A percentile compares a stretch with the other conserved stretches of the same genome.
Evolutionary conservation across 805 yeast genomes (phyloP).

Genomic region (Ogataea ganodermae): DNA sequence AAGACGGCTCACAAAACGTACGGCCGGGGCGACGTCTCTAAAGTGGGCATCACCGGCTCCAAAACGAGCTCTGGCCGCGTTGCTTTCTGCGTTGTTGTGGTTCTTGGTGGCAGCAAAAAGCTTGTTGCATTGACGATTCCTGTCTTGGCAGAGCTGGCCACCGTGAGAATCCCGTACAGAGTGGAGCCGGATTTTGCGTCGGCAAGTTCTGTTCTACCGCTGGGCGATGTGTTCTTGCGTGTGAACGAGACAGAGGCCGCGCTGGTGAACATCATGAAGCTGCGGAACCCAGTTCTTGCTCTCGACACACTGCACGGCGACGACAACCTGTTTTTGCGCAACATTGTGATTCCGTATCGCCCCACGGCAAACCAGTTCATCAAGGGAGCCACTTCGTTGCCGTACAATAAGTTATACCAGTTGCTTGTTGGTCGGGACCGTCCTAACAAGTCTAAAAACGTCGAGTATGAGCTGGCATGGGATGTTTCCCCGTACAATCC

Average conservation of each 20-base stretch:
- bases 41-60: slow-evolving; percentile 53
- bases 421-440: slow-evolving; percentile 77
- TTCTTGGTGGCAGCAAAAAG: slow-evolving; percentile 31
- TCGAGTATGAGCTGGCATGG: slow-evolving; percentile 61
- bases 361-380: slow-evolving; percentile 88
- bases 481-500: slow-evolving; percentile 41
- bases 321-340: slow-evolving; percentile 71
- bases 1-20: slow-evolving; percentile 66
- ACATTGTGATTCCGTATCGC: slow-evolving; percentile 68
- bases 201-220: slow-evolving; percentile 45
- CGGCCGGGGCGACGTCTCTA: slow-evolving; percentile 48
- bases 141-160: slow-evolving; percentile 58
- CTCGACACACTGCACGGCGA: slow-evolving; percentile 31
- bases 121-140: slow-evolving; percentile 52
- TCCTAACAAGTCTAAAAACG: slow-evolving; percentile 42
- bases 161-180: slow-evolving; percentile 45
- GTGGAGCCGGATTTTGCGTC: slow-evolving; percentile 42
- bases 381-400: slow-evolving; percentile 66
- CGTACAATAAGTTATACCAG: slow-evolving; percentile 60
- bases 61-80: slow-evolving; percentile 24
- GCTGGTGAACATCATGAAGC: slow-evolving; percentile 51
- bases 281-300: slow-evolving; percentile 36
- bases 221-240: slow-evolving; percentile 58
- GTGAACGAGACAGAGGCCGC: slow-evolving; percentile 56
- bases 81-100: slow-evolving; percentile 33